Evolutionary conservation across 2,329 filamentous ascomycete genomes (phyloP).

Genomic region (Lecanicillium sp.): DNA sequence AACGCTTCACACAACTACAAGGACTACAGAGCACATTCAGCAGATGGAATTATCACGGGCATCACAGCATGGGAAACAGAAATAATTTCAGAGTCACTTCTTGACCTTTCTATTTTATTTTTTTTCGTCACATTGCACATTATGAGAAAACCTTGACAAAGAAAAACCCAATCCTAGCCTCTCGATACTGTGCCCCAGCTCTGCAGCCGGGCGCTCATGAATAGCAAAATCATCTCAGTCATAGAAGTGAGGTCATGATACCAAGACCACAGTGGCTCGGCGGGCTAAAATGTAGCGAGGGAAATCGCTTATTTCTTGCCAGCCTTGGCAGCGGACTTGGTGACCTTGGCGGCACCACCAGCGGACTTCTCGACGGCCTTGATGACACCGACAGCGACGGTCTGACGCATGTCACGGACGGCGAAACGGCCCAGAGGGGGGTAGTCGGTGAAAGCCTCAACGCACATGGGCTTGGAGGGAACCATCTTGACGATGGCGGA

Average conservation of each 20-base stretch:
- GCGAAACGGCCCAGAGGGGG: slow-evolving; percentile 99
- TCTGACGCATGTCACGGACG: slow-evolving; percentile 96
- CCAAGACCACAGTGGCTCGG: slow-evolving; percentile 14
- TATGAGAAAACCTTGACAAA: slow-evolving; percentile 36
- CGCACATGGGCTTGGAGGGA: slow-evolving; percentile 99
- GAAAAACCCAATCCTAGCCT: slow-evolving; percentile 32
- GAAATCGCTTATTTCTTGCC: slow-evolving; percentile 60
- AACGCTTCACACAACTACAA: too few relatives aligned
- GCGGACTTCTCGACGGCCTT: slow-evolving; percentile 71
- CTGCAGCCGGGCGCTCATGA: slow-evolving; percentile 39
- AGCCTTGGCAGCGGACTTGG: slow-evolving; percentile 68
- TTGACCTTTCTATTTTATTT: slow-evolving; percentile 44
- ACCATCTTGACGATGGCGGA: slow-evolving; percentile 99
- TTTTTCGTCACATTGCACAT: slow-evolving; percentile 38
- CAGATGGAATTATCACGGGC: neutral
- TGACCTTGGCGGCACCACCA: slow-evolving; percentile 56
- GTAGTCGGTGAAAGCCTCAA: slow-evolving; percentile 99
- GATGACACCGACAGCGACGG: slow-evolving; percentile 91
- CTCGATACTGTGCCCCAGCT: slow-evolving; percentile 39
- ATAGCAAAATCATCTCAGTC: slow-evolving; percentile 39
- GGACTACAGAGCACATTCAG: too few relatives aligned
- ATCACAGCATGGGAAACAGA: neutral
- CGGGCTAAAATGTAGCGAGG: slow-evolving; percentile 19
- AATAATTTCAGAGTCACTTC: slow-evolving; percentile 30
- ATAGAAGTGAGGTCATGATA: slow-evolving; percentile 38